Evolutionary conservation across 2,329 filamentous ascomycete genomes (phyloP), one percentile per base, ranked within the genome.

Genomic region (Raffaelea deltoideospora): DNA sequence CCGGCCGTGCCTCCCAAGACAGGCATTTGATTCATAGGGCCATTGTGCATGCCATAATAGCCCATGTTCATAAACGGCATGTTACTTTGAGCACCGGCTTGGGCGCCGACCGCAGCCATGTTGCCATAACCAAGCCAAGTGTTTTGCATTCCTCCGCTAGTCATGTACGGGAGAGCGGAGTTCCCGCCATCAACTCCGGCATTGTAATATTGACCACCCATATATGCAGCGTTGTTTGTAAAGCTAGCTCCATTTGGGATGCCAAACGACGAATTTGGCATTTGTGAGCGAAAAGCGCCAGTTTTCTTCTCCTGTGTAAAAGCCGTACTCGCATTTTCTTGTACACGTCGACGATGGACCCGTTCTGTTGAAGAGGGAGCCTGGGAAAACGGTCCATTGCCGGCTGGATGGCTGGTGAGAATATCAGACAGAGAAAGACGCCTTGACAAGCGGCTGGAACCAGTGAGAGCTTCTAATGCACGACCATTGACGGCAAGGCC

Each of bases 381-480:
- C 31, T 49, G 44, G 10, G 33, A 14, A 20, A 46, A 46, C n/a
- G 42, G 44, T 3, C 46, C 39, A 0, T 39, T 34, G 10, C 61
- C 62, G 27, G 56, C 47, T 20, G 64, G 62, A 35, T 67, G 60
- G 1, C 53, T 58, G 15, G 55, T 50, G 4, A 74, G 57, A 5
- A 82, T 60, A 44, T 79, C 69, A 0, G 76, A 75, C 56, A 82
- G 60, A 45, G 67, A 73, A 39, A 70, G 58, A 6, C 62, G 60
- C 3, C 55, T 53, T 10, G 56, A 53, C 10, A 64, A 50, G 4
- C 53, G 50, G 53, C 37, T 35, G 5, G 38, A 38, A 2, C 52
- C 53, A 23, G 50, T 52, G 35, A 46, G 41, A 5, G 40, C 41
- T 44, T 33, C 51, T 41, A 51, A 19, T 6, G 42, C 35, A 27